These are phyloP conservation scores for Neurospora sp. DNA, from an alignment of 495 filamentous ascomycete genomes.

Conservation along the genomic window DNA sequence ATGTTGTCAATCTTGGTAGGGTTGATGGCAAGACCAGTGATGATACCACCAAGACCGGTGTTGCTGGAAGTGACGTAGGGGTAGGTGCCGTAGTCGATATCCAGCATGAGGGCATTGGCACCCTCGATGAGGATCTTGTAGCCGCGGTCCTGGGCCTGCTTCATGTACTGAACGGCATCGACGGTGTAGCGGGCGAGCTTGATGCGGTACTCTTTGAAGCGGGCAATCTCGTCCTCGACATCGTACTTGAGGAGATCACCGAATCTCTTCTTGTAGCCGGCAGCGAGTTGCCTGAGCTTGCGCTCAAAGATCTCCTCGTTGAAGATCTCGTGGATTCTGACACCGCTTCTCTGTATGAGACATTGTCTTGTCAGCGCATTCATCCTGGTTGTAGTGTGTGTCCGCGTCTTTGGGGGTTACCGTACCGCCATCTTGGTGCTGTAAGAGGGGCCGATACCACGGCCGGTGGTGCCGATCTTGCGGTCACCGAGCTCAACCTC, in stretches of 20 bases:
- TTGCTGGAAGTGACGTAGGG: constrained; percentile 78
- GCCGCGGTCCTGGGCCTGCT: constrained; percentile 45
- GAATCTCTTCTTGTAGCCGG: constrained; percentile 60
- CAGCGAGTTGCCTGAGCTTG: constrained; percentile 56
- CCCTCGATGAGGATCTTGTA: constrained; percentile 72
- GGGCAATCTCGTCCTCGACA: constrained; percentile 67
- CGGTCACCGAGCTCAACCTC: constrained; percentile 58
- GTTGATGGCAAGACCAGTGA: constrained; percentile 57
- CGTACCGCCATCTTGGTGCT: constrained; percentile 59
- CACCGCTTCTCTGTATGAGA: constrained; percentile 43
- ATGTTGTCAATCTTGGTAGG: constrained; percentile 44
- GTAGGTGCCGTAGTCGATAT: constrained; percentile 53
- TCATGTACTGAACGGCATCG: constrained; percentile 54
- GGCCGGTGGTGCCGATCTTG: constrained; percentile 48
- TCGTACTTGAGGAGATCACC: constrained; percentile 67
- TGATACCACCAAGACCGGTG: constrained; percentile 64
- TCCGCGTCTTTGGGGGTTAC: not conserved
- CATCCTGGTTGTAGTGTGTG: no score
- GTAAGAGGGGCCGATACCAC: constrained; percentile 74
- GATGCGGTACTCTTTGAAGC: constrained; percentile 53
- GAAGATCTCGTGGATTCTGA: constrained; percentile 69
- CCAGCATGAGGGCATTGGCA: constrained; percentile 65
- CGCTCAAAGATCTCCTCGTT: constrained; percentile 57
- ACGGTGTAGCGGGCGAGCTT: constrained; percentile 59
- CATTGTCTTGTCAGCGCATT: not conserved